These are phyloP conservation scores for Isatis tinctoria DNA, from an alignment of 345 rosid genomes.

Conservation along the genomic window DNA sequence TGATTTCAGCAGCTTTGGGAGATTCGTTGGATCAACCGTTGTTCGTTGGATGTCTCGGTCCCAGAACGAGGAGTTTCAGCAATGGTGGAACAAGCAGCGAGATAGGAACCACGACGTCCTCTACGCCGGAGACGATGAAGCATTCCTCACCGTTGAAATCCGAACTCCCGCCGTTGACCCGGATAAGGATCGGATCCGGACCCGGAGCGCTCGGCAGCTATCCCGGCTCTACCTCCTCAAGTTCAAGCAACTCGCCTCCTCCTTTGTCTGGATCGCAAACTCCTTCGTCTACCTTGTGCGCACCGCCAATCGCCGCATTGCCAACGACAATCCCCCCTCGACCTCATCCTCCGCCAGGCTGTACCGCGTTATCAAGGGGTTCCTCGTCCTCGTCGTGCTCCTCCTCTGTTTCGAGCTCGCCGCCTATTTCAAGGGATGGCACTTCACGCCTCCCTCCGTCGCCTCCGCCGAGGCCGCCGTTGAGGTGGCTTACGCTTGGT, in stretches of 20 bases:
- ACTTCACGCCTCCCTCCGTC: constrained; percentile 75
- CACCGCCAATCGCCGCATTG: constrained; percentile 73
- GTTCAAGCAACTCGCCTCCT: constrained; percentile 57
- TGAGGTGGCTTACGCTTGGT: constrained; percentile 56
- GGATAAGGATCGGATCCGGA: constrained; percentile 53
- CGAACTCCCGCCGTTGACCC: constrained; percentile 28
- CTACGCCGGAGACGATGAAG: not conserved
- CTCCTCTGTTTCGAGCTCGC: constrained; percentile 62
- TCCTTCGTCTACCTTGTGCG: constrained; percentile 49
- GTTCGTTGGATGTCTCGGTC: not conserved
- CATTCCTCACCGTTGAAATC: constrained; percentile 55
- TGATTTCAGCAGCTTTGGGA: not conserved
- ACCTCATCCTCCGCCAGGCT: constrained; percentile 44
- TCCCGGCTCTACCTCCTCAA: constrained; percentile 62
- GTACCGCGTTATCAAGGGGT: constrained; percentile 52
- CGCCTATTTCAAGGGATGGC: constrained; percentile 91
- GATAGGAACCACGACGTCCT: constrained; percentile 16
- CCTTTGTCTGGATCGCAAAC: constrained; percentile 50
- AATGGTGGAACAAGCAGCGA: not conserved
- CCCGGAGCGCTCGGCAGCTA: constrained; percentile 74
- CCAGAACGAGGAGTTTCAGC: not conserved
- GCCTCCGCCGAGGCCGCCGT: constrained; percentile 54
- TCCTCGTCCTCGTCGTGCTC: constrained; percentile 47
- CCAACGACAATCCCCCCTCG: constrained; percentile 32
- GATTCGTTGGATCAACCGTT: constrained; percentile 11